Percentiles rank a stretch among this genome's conserved stretches.
Evolutionary conservation across 495 filamentous ascomycete genomes (phyloP).

Genomic region (Poronia punctata): DNA sequence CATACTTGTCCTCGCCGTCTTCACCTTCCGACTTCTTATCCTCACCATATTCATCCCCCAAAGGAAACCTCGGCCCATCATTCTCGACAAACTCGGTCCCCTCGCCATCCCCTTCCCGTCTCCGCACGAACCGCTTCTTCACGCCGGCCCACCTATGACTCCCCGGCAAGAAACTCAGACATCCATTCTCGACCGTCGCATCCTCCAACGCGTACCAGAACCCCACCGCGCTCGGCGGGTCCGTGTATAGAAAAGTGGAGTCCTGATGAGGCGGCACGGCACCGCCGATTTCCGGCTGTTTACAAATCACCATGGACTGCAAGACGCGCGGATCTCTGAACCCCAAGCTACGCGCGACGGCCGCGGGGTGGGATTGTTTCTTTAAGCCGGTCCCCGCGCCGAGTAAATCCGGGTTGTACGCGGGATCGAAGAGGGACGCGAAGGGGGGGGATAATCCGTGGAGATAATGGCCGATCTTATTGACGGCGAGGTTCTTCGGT

Average conservation of each 20-base stretch:
- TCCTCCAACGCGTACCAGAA: slow-evolving; percentile 97
- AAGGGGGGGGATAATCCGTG: slow-evolving; percentile 72
- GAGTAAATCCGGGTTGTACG: slow-evolving; percentile 31
- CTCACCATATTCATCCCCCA: slow-evolving; percentile 35
- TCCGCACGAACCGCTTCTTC: slow-evolving; percentile 64
- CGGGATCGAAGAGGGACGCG: slow-evolving; percentile 46
- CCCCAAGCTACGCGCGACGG: slow-evolving; percentile 62
- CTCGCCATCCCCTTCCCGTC: slow-evolving; percentile 34
- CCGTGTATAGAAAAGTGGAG: slow-evolving; percentile 84
- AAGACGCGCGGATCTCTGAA: slow-evolving; percentile 66
- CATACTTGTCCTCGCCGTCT: slow-evolving; percentile 49
- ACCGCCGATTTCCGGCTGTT: slow-evolving; percentile 92
- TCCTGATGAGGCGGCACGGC: slow-evolving; percentile 86
- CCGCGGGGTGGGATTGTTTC: slow-evolving; percentile 40
- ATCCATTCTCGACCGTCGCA: slow-evolving; percentile 75
- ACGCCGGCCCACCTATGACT: slow-evolving; percentile 64
- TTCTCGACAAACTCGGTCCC: slow-evolving; percentile 49
- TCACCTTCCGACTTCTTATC: slow-evolving; percentile 18
- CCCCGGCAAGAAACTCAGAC: slow-evolving; percentile 75
- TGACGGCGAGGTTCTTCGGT: slow-evolving; percentile 76
- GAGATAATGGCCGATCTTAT: slow-evolving; percentile 94
- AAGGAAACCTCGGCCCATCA: slow-evolving; percentile 33
- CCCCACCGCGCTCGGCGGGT: slow-evolving; percentile 82
- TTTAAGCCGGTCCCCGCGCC: slow-evolving; percentile 18
- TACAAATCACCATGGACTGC: slow-evolving; percentile 97